A percentile compares a stretch with the other conserved stretches of the same genome.
phyloP scores from a whole-genome alignment of 2,329 filamentous ascomycete genomes.

The Nothomitra cinnamomea region DNA sequence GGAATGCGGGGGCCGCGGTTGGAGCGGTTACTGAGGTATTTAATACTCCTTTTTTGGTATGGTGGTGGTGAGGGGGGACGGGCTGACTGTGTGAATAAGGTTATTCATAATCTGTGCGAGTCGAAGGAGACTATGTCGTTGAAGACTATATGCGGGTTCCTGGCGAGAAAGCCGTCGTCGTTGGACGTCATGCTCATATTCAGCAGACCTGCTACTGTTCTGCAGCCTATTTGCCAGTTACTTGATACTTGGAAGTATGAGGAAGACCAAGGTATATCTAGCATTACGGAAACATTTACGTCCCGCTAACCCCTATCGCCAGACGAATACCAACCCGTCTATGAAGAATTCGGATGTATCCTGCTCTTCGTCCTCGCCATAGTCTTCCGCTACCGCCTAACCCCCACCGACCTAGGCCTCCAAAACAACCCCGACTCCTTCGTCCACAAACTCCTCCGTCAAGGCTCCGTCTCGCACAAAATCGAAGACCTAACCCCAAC shows the following conservation, averaged over 20 bases:
- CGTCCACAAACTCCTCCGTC: constrained; percentile 46
- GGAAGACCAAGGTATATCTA: constrained; percentile 46
- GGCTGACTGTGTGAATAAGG: constrained; percentile 19
- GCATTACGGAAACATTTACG: constrained; percentile 9
- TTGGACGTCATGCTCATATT: constrained; percentile 65
- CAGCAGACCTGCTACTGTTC: constrained; percentile 48
- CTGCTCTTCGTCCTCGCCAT: constrained; percentile 58
- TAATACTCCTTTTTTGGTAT: constrained; percentile 3
- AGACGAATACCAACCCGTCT: constrained; percentile 68
- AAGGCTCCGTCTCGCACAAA: constrained; percentile 38
- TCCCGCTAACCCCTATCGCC: not conserved
- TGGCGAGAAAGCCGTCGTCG: constrained; percentile 54
- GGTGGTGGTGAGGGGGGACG: not conserved
- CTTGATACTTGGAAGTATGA: constrained; percentile 69
- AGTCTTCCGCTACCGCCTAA: constrained; percentile 57
- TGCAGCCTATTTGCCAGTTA: constrained; percentile 57
- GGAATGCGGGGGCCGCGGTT: constrained; percentile 75
- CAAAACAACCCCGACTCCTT: constrained; percentile 44
- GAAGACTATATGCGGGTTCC: constrained; percentile 52
- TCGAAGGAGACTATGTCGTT: constrained; percentile 62
- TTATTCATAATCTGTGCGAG: constrained; percentile 38
- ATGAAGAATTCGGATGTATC: constrained; percentile 70
- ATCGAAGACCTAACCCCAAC: constrained; percentile 48
- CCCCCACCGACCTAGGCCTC: constrained; percentile 44
- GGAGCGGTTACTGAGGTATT: constrained; percentile 56